Evolutionary conservation across 169 alveolate species (phyloP), one percentile per base, ranked within the genome.

Genomic region (Plasmodium yoelii): DNA sequence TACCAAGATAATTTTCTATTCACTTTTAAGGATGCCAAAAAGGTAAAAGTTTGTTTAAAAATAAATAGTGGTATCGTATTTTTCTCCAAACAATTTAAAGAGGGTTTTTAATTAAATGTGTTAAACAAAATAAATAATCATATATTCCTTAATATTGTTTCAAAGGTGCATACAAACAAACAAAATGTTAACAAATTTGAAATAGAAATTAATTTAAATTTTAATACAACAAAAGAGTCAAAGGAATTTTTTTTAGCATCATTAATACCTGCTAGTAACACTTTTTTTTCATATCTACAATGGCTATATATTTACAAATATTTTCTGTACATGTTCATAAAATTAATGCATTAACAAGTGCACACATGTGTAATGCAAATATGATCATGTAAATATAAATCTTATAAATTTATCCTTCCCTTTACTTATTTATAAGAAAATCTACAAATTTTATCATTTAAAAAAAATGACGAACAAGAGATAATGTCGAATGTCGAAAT

Each of bases 181-280:
- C 24, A 19, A 22, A 26, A 59, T 42, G 28, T 74, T 55, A 61
- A 44, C 18, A 74, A 74, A 61, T 74, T 60, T 26, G 88, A 74
- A 74, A 59, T 74, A 2, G 88, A 74, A 0, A 13, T 74, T 0
- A 28, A 24, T 18, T 22, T 74, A 15, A 60, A 22, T 8, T 74
- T 74, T 73, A 61, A 61, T 63, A 26, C 42, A n/a, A 8, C 22
- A 59, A 74, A 15, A 53, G 34, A 42, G 60, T 51, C 74, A 44
- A 74, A 74, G 34, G 88, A 74, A 74, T 74, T 74, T 34, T 59
- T 74, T 53, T 61, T 74, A 39, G 47, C 69, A 8, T 61, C 74
- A 8, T 46, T 74, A 34, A 74, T 74, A 47, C 88, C 88, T 44
- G 88, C 74, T 8, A 59, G 88, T 74, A 74, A 74, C 12, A 4